These are phyloP conservation scores for Claviceps sp. DNA, from an alignment of 2,329 filamentous ascomycete genomes.

Conservation along the genomic window DNA sequence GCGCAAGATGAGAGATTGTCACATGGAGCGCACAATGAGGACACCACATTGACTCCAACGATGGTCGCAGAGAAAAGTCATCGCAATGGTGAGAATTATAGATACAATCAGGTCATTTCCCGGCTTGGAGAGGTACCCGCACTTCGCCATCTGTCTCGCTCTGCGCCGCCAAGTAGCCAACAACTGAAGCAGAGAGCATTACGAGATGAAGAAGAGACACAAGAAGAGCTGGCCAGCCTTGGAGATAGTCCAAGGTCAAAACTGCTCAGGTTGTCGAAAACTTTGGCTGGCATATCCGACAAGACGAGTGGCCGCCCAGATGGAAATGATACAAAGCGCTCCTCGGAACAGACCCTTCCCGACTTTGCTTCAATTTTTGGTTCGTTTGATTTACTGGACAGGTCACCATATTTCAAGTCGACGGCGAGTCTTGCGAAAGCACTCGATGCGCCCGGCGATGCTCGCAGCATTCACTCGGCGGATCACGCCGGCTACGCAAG, in stretches of 20 bases:
- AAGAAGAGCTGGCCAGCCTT: not conserved
- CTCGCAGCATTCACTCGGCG: slow-evolving; percentile 2
- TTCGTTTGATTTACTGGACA: slow-evolving; percentile 15
- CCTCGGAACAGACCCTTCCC: slow-evolving; percentile 13
- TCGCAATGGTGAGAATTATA: not conserved
- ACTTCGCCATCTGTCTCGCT: slow-evolving; percentile 2
- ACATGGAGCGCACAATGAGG: not conserved
- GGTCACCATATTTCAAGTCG: slow-evolving; percentile 10
- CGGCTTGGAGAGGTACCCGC: not conserved
- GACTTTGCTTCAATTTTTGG: slow-evolving; percentile 18
- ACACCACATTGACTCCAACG: not conserved
- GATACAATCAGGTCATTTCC: not conserved
- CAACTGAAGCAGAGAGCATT: not conserved
- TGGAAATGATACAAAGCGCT: slow-evolving; percentile 1
- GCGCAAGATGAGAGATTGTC: not conserved
- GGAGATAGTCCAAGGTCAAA: not conserved
- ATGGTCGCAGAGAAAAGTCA: not conserved
- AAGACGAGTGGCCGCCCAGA: not conserved
- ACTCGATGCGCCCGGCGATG: not conserved
- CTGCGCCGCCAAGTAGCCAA: slow-evolving; percentile 1
- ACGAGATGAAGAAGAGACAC: not conserved
- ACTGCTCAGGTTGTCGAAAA: not conserved
- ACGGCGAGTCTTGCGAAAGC: slow-evolving; percentile 3
- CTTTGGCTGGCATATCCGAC: not conserved
- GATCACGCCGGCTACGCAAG: slow-evolving; percentile 1